Percentiles rank a stretch among this genome's conserved stretches.
Evolutionary conservation across 805 yeast genomes (phyloP).

Genomic region (Tetrapisispora arboricola): DNA sequence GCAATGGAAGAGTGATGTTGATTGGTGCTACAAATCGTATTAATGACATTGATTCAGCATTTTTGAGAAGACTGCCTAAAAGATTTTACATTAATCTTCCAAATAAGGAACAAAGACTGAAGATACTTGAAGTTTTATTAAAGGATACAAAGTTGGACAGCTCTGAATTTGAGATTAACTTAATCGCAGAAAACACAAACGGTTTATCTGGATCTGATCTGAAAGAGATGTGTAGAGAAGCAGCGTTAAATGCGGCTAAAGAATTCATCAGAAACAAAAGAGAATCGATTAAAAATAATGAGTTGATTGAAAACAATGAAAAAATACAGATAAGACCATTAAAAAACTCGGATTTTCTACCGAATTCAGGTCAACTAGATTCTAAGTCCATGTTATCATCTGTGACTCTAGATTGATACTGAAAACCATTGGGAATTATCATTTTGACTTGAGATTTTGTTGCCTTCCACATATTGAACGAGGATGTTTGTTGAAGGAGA

Average conservation of each 20-base stretch:
- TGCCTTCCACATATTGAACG: no score
- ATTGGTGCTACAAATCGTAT: slow-evolving; percentile 94
- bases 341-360: slow-evolving; percentile 51
- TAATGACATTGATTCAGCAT: slow-evolving; percentile 84
- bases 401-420: slow-evolving; percentile 15
- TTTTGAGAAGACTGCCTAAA: slow-evolving; percentile 87
- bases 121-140: slow-evolving; percentile 61
- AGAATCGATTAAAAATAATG: slow-evolving; percentile 25
- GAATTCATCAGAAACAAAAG: slow-evolving; percentile 64
- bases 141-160: slow-evolving; percentile 51
- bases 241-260: slow-evolving; percentile 80
- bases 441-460: no score
- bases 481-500: no score
- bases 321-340: slow-evolving; percentile 51
- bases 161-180: slow-evolving; percentile 45
- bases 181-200: slow-evolving; percentile 51
- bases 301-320: slow-evolving; percentile 11
- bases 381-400: slow-evolving; percentile 15
- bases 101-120: slow-evolving; percentile 49
- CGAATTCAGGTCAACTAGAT: slow-evolving; percentile 19
- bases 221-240: slow-evolving; percentile 85
- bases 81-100: slow-evolving; percentile 75
- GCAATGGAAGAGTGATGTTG: slow-evolving; percentile 72
- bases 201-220: slow-evolving; percentile 88
- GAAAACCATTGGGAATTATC: no score